A percentile compares a stretch with the other conserved stretches of the same genome.
Conservation (phyloP, 306 rosid species). For the Cyclanthera cordifolia region DNA sequence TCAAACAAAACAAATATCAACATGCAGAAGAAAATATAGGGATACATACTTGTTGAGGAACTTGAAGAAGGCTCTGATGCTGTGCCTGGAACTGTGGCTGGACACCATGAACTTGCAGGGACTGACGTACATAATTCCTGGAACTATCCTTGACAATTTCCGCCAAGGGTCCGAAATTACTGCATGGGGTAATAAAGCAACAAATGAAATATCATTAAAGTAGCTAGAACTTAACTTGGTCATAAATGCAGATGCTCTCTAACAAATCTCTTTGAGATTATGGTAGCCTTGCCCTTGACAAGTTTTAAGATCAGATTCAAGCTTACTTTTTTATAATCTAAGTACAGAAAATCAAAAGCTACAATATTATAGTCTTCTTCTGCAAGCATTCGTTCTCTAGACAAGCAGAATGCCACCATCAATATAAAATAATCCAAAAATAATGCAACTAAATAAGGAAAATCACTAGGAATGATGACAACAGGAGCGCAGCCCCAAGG, state of each 20-base stretch:
- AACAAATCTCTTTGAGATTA: conserved; percentile 1
- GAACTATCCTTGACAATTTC: conserved; percentile 74
- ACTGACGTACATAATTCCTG: conserved; percentile 45
- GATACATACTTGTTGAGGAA: conserved; percentile 53
- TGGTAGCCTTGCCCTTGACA: neutral
- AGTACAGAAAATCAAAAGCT: neutral
- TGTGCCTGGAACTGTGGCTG: conserved; percentile 58
- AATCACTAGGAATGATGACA: neutral
- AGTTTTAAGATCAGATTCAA: neutral
- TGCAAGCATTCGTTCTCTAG: neutral
- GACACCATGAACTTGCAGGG: conserved; percentile 49
- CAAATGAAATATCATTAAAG: conserved; percentile 11
- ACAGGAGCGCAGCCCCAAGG: neutral
- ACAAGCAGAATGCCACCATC: neutral
- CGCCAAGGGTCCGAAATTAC: conserved; percentile 57
- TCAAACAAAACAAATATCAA: neutral
- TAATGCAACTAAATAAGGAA: neutral
- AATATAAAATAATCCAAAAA: neutral
- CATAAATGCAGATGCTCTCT: neutral
- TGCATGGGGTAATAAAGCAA: conserved; percentile 13
- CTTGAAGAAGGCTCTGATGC: conserved; percentile 48
- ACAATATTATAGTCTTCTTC: neutral
- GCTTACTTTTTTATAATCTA: neutral
- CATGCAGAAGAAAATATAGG: conserved; percentile 11
- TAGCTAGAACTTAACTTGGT: neutral